These are phyloP conservation scores for Beauveria sp. DNA, from an alignment of 2,329 filamentous ascomycete genomes.

Conservation along the genomic window DNA sequence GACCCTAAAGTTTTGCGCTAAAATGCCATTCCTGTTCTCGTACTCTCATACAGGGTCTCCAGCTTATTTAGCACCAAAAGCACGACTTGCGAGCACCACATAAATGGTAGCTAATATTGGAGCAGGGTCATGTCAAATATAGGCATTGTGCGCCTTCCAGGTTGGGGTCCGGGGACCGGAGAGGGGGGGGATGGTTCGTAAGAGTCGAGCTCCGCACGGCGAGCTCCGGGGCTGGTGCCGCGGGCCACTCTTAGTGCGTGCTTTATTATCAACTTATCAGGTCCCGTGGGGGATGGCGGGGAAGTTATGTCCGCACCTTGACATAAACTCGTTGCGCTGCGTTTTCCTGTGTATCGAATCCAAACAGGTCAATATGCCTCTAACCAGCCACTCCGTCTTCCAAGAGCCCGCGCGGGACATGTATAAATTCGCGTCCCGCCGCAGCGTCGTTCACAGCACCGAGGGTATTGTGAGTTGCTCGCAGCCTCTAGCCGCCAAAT, in stretches of 20 bases:
- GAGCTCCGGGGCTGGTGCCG: neutral
- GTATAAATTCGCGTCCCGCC: constrained; percentile 64
- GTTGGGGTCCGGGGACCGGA: neutral
- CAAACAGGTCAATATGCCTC: constrained; percentile 33
- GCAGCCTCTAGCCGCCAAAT: constrained; percentile 82
- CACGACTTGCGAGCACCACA: too few relatives aligned
- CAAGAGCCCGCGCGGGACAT: constrained; percentile 42
- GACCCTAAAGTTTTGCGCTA: too few relatives aligned
- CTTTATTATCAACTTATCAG: neutral
- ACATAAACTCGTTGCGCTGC: neutral
- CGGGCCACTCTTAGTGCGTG: neutral
- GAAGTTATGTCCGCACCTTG: neutral
- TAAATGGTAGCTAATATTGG: neutral
- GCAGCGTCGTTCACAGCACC: constrained; percentile 89
- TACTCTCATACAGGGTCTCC: too few relatives aligned
- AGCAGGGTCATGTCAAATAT: neutral
- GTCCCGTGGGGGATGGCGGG: neutral
- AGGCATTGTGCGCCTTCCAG: neutral
- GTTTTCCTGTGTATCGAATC: neutral
- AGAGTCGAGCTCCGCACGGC: neutral
- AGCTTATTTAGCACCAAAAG: too few relatives aligned
- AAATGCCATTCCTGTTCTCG: too few relatives aligned
- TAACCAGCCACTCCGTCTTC: constrained; percentile 39
- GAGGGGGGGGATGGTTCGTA: neutral
- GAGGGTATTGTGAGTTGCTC: constrained; percentile 86